These are phyloP conservation scores for Oropetium thomaeum DNA, from an alignment of 176 grass and related monocot species.

Conservation along the genomic window DNA sequence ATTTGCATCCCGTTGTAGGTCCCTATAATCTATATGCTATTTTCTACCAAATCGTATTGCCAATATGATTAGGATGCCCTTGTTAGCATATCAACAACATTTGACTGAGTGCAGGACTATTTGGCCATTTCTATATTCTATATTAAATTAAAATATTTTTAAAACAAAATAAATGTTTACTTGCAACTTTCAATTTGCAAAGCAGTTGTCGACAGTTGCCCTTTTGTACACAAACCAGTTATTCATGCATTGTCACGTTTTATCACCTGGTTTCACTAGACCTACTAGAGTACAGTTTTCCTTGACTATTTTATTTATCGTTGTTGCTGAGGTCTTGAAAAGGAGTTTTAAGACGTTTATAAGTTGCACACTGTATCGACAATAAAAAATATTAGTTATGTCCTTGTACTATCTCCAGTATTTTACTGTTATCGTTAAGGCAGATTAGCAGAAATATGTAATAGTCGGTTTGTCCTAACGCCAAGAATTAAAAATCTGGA, in stretches of 20 bases:
- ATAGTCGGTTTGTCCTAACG: not conserved
- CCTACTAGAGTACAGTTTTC: not conserved
- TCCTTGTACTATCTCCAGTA: not conserved
- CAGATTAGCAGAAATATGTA: not conserved
- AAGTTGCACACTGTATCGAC: not conserved
- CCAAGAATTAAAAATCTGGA: not conserved
- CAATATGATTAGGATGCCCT: not conserved
- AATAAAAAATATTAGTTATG: not conserved
- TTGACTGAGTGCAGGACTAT: not conserved
- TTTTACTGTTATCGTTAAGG: not conserved
- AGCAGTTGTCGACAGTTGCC: not conserved
- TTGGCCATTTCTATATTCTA: not conserved
- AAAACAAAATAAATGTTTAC: not conserved
- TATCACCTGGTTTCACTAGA: not conserved
- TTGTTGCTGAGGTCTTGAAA: not conserved
- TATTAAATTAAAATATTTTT: not conserved
- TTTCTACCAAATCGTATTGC: not conserved
- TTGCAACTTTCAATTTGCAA: not conserved
- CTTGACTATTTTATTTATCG: not conserved
- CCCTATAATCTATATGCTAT: not conserved
- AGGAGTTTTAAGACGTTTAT: not conserved
- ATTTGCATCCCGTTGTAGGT: constrained; percentile 4
- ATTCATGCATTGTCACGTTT: constrained; percentile 5
- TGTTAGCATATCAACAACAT: not conserved
- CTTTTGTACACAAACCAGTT: not conserved